Base-by-base conservation (phyloP, 345 rosid species). In the Cardamine occulta region DNA sequence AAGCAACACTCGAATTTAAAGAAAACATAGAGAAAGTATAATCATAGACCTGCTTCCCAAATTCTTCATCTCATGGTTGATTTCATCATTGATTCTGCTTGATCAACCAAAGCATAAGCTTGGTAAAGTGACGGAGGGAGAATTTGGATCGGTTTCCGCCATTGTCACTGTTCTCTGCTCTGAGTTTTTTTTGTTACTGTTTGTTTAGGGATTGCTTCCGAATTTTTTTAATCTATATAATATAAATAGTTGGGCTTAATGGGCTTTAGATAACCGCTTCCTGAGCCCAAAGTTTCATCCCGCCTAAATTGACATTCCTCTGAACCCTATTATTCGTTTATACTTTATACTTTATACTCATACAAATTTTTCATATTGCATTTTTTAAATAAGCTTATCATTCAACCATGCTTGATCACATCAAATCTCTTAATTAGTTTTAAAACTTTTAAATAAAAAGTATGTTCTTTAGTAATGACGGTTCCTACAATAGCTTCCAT, bases 91-190 rank as follows among this genome's bases (percentile, higher is more conserved):
- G 18, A 51, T 51, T 19, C 48, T 0, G 72, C 59, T 67, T 35
- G 34, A 0, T 51, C 14, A 4, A 24, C 8, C 34, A 60, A 1
- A 23, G 17, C 6, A 32, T 15, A 59, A 8, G 75, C 75, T 26
- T 26, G n/a, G 18, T 35, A 6, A 61, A 61, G 39, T 9, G 75
- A 34, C 5, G 68, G 75, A 61, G 68, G 31, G 48, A 45, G 55
- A 64, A 26, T 4, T 4, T 0, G 53, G 15, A 24, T 63, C 57
- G 7, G 72, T 52, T 64, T 53, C 58, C 58, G 58, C 58, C 58
- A 53, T 24, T 12, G 58, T 53, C 8, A 6, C 58, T 2, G 15
- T 29, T 24, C 17, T 34, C 58, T 12, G 17, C 31, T 53, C 58
- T 5, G 32, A 24, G 58, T 13, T 24, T 6, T 24, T 6, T 13